phyloP scores from a whole-genome alignment of 768 basidiomycete species.

The Tylopilus balloui region DNA sequence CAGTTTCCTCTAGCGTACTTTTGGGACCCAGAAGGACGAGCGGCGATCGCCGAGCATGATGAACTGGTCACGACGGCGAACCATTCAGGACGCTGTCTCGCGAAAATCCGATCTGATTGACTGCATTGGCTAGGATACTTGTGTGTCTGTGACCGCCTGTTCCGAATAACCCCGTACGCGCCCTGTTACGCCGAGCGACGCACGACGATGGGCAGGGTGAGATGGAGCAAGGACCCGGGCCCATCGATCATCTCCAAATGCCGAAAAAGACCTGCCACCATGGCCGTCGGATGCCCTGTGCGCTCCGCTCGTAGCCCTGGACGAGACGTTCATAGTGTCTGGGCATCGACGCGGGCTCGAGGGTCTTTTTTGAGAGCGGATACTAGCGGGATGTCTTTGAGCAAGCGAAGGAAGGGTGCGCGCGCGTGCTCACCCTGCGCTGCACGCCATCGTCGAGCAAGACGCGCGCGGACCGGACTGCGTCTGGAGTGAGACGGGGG shows the following conservation, averaged over 20 bases:
- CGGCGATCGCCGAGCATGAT: conserved; percentile 1
- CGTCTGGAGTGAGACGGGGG: conserved; percentile 58
- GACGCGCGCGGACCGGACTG: conserved; percentile 55
- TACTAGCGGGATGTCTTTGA: conserved; percentile 43
- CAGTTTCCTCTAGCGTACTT: background rate
- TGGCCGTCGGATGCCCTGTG: conserved; percentile 69
- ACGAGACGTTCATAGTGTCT: conserved; percentile 68
- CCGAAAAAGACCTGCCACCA: conserved; percentile 85
- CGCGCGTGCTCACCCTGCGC: conserved; percentile 44
- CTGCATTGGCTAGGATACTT: conserved; percentile 1
- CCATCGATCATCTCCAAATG: conserved; percentile 44
- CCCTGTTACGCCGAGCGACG: no score
- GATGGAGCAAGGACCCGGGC: no score
- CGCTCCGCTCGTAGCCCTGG: conserved; percentile 71
- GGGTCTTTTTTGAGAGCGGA: conserved; percentile 55
- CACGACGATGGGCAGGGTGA: no score
- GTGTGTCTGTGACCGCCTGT: background rate
- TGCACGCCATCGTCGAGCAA: conserved; percentile 52
- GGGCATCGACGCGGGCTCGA: conserved; percentile 68
- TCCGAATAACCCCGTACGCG: conserved; percentile 1
- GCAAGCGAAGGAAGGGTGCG: background rate
- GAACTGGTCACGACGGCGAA: background rate
- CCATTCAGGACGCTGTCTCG: background rate
- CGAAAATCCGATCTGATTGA: background rate
- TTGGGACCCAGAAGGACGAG: background rate